Evolutionary conservation across 352 stramenopile genomes (phyloP).

Genomic region (Globisporangium lucens): DNA sequence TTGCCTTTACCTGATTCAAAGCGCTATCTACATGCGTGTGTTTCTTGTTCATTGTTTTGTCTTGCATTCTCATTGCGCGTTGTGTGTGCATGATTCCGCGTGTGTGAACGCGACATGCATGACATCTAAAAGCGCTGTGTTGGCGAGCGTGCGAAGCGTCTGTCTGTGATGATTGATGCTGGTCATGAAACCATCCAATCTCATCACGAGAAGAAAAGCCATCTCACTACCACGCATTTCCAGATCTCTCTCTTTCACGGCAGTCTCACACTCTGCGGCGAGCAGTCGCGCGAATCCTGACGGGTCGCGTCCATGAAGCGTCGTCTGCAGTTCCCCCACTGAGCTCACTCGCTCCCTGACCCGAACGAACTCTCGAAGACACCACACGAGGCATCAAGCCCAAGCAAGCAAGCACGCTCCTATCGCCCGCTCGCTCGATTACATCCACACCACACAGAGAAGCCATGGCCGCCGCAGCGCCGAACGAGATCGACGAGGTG

Average conservation of each 20-base stretch:
- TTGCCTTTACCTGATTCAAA: constrained; percentile 4
- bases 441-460: not conserved
- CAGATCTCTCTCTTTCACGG: not conserved
- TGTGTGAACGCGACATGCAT: not conserved
- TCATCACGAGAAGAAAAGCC: constrained; percentile 39
- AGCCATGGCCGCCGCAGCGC: constrained; percentile 64
- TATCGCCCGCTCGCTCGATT: not conserved
- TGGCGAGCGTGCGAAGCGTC: not conserved
- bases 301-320: not conserved
- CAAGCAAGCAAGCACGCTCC: not conserved
- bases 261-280: not conserved
- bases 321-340: not conserved
- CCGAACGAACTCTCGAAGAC: too few relatives aligned
- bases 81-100: not conserved
- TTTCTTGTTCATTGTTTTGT: not conserved
- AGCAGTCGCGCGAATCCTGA: not conserved
- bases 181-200: constrained; percentile 61
- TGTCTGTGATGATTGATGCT: constrained; percentile 15
- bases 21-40: not conserved
- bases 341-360: not conserved
- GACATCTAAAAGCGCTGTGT: not conserved
- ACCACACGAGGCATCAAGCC: not conserved
- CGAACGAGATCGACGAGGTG: constrained; percentile 91
- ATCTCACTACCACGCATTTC: not conserved
- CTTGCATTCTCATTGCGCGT: not conserved